Percentiles rank a stretch among this genome's conserved stretches.
Conservation (phyloP, 306 rosid genomes). For the Trichosanthes truncata region DNA sequence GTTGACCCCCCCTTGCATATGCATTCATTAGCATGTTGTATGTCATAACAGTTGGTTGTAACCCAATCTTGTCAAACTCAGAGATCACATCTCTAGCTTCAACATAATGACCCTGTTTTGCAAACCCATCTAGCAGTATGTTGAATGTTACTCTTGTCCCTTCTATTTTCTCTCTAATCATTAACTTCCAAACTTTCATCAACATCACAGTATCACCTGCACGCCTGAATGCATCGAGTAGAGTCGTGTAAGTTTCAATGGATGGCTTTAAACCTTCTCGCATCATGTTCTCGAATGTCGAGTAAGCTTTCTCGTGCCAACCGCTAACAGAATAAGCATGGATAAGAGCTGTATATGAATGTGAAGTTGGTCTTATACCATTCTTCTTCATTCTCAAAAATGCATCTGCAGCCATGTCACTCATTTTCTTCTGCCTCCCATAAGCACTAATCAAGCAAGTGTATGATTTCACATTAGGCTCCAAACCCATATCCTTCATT, state of each 20-base stretch:
- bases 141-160: slow-evolving; percentile 67
- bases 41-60: slow-evolving; percentile 70
- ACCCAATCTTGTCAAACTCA: slow-evolving; percentile 64
- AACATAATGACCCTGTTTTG: slow-evolving; percentile 68
- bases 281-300: slow-evolving; percentile 62
- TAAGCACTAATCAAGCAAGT: slow-evolving; percentile 80
- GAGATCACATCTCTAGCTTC: slow-evolving; percentile 79
- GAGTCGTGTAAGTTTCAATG: slow-evolving; percentile 75
- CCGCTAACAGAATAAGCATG: slow-evolving; percentile 76
- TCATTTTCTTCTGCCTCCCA: slow-evolving; percentile 60
- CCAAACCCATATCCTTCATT: slow-evolving; percentile 71
- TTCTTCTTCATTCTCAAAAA: slow-evolving; percentile 75
- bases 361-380: slow-evolving; percentile 69
- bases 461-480: slow-evolving; percentile 63
- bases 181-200: slow-evolving; percentile 75
- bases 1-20: slow-evolving; percentile 79
- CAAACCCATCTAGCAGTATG: slow-evolving; percentile 77
- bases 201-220: slow-evolving; percentile 59
- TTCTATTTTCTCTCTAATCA: slow-evolving; percentile 48
- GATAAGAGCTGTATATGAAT: slow-evolving; percentile 77
- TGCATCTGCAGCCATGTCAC: slow-evolving; percentile 83
- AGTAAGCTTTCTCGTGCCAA: slow-evolving; percentile 78
- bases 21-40: slow-evolving; percentile 85
- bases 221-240: slow-evolving; percentile 75
- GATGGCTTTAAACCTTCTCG: slow-evolving; percentile 63